A percentile compares a stretch with the other conserved stretches of the same genome.
Evolutionary conservation across 345 rosid species (phyloP).

Genomic region (Camelina laxa): DNA sequence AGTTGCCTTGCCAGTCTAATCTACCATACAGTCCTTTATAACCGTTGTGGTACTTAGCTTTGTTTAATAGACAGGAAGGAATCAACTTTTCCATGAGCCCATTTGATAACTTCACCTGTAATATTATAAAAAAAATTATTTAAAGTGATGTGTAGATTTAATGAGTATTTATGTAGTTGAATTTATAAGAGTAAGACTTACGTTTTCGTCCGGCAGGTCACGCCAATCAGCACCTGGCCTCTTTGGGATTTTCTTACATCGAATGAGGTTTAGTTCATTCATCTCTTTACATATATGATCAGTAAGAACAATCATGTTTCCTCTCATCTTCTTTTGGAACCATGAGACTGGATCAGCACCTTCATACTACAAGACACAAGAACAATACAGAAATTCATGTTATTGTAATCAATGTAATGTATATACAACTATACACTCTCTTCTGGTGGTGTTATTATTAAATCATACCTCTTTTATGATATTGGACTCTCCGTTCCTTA

Average conservation of each 20-base stretch:
- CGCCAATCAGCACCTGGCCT: conserved; percentile 93
- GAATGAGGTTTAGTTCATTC: conserved; percentile 70
- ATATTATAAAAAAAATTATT: neutral
- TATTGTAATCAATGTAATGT: neutral
- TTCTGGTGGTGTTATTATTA: neutral
- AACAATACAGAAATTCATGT: neutral
- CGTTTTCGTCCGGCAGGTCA: conserved; percentile 73
- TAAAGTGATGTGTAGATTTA: neutral
- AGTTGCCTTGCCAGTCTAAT: conserved; percentile 91
- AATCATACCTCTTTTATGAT: conserved; percentile 55
- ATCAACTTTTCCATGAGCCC: conserved; percentile 68
- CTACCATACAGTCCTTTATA: conserved; percentile 93
- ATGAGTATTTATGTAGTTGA: too few relatives aligned
- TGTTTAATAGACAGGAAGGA: conserved; percentile 76
- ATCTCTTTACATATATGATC: conserved; percentile 82
- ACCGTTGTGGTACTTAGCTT: conserved; percentile 67
- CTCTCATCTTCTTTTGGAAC: conserved; percentile 81
- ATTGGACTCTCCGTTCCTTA: conserved; percentile 66
- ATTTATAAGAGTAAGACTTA: conserved; percentile 33
- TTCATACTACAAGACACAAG: conserved; percentile 52
- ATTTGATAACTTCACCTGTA: conserved; percentile 63
- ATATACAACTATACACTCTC: neutral
- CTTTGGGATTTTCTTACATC: conserved; percentile 77
- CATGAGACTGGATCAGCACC: conserved; percentile 59
- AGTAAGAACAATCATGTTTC: conserved; percentile 51